These are phyloP conservation scores for Singerocomus rubriflavus DNA, from an alignment of 1,284 basidiomycete genomes.

Conservation along the genomic window DNA sequence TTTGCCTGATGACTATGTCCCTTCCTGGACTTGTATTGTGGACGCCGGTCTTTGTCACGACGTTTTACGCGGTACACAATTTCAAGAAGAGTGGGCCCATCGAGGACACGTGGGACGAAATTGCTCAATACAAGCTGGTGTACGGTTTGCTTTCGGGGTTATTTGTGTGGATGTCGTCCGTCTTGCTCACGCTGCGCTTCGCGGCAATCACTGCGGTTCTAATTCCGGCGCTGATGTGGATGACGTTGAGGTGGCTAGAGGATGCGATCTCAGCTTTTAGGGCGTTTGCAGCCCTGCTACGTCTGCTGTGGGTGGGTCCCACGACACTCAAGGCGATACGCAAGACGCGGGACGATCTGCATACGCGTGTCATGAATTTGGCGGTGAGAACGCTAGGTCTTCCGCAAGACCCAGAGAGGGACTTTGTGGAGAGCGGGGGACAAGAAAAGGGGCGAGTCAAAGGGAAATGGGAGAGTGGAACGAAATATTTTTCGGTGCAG, in stretches of 20 bases:
- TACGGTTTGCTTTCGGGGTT: conserved; percentile 74
- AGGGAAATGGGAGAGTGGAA: conserved; percentile 61
- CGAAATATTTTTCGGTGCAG: conserved; percentile 75
- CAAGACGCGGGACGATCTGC: conserved; percentile 51
- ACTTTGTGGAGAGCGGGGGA: conserved; percentile 56
- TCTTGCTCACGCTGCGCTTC: conserved; percentile 60
- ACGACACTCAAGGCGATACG: conserved; percentile 51
- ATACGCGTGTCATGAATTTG: conserved; percentile 60
- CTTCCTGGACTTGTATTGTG: conserved; percentile 80
- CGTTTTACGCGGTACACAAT: conserved; percentile 61
- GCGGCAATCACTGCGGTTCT: conserved; percentile 51
- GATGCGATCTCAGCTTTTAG: conserved; percentile 76
- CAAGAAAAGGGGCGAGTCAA: conserved; percentile 66
- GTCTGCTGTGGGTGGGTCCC: conserved; percentile 64
- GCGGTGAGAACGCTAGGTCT: conserved; percentile 60
- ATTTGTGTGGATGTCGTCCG: conserved; percentile 55
- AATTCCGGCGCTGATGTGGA: conserved; percentile 80
- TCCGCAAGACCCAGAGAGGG: conserved; percentile 63
- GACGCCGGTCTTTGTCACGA: conserved; percentile 70
- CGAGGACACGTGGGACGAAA: conserved; percentile 82
- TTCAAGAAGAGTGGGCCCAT: conserved; percentile 76
- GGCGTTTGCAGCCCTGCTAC: conserved; percentile 59
- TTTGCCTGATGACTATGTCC: conserved; percentile 67
- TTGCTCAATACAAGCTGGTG: conserved; percentile 84
- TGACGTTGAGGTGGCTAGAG: conserved; percentile 82